Conservation (phyloP, 192 early-diverging fungal genomes). For the Coemansia sp. region DNA sequence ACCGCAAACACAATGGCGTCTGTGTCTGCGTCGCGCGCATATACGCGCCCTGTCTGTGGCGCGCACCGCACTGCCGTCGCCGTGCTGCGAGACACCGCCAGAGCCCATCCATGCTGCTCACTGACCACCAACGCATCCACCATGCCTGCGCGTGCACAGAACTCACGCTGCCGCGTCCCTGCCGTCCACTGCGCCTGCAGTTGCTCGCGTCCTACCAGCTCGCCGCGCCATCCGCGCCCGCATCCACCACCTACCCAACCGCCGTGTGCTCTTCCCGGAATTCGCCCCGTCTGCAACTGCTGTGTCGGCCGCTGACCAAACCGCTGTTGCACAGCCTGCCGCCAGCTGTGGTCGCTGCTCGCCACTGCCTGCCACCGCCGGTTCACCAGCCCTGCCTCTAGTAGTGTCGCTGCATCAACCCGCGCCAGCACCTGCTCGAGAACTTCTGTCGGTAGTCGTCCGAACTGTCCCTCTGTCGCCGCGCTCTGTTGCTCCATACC, state of each 20-base stretch:
- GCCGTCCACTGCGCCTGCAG: constrained; percentile 20
- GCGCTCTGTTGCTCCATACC: background rate
- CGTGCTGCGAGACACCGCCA: constrained; percentile 18
- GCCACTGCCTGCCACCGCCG: constrained; percentile 23
- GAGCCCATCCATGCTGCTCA: constrained; percentile 32
- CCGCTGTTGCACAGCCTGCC: constrained; percentile 15
- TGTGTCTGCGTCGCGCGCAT: constrained; percentile 25
- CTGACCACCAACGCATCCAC: constrained; percentile 27
- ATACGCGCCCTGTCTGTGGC: constrained; percentile 21
- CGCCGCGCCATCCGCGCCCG: constrained; percentile 21
- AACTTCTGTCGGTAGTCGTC: constrained; percentile 27
- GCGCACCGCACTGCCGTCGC: constrained; percentile 11
- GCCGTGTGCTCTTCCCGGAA: constrained; percentile 4
- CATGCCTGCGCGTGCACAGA: constrained; percentile 14
- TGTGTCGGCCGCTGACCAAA: constrained; percentile 22
- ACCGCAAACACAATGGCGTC: constrained; percentile 19
- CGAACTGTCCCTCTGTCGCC: background rate
- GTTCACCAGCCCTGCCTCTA: constrained; percentile 20
- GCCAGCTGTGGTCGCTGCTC: constrained; percentile 38
- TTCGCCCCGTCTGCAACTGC: constrained; percentile 11
- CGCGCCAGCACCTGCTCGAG: constrained; percentile 20
- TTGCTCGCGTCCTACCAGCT: constrained; percentile 14
- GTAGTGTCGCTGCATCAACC: constrained; percentile 19
- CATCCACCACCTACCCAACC: background rate
- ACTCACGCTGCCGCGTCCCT: constrained; percentile 12